Evolutionary conservation across 1,284 basidiomycete genomes (phyloP).

Genomic region (Pseudozyma pruni): DNA sequence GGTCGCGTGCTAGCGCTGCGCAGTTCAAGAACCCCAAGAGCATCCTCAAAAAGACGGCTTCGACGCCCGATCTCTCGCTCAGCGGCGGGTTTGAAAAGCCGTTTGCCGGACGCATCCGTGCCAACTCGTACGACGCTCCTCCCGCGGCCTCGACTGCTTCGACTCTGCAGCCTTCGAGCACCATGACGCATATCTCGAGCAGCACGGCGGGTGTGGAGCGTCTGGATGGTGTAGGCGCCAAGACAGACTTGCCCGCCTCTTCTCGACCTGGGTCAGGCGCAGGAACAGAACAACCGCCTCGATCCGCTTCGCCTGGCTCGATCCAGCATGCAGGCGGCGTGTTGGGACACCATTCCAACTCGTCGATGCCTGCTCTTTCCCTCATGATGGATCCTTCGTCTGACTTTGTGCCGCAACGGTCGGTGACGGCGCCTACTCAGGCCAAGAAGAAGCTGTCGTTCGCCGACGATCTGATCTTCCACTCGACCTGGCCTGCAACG

Average conservation of each 20-base stretch:
- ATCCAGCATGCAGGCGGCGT: conserved; percentile 41
- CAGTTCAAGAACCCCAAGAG: conserved; percentile 78
- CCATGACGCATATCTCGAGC: conserved; percentile 59
- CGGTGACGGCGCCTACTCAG: conserved; percentile 70
- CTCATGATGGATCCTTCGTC: conserved; percentile 73
- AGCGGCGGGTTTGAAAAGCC: conserved; percentile 47
- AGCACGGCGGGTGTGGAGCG: conserved; percentile 56
- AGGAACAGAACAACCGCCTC: conserved; percentile 29
- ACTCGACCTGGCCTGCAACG: conserved; percentile 89
- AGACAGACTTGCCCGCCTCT: conserved; percentile 43
- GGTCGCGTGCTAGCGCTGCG: conserved; percentile 74
- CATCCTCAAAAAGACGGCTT: conserved; percentile 77
- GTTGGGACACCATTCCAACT: conserved; percentile 69
- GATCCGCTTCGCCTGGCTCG: conserved; percentile 38
- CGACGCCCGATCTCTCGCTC: conserved; percentile 43
- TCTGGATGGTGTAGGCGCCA: conserved; percentile 56
- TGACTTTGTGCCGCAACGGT: conserved; percentile 64
- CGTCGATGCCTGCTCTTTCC: conserved; percentile 81
- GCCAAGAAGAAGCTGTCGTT: conserved; percentile 81
- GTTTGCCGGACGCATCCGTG: conserved; percentile 63
- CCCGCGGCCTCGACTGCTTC: conserved; percentile 33
- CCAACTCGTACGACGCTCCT: conserved; percentile 68
- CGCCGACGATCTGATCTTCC: conserved; percentile 89
- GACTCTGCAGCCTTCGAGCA: conserved; percentile 30
- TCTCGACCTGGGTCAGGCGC: conserved; percentile 41